Percentiles rank a stretch among this genome's conserved stretches.
Evolutionary conservation across 805 yeast species (phyloP).

Genomic region (Wickerhamiella allomyrinae): DNA sequence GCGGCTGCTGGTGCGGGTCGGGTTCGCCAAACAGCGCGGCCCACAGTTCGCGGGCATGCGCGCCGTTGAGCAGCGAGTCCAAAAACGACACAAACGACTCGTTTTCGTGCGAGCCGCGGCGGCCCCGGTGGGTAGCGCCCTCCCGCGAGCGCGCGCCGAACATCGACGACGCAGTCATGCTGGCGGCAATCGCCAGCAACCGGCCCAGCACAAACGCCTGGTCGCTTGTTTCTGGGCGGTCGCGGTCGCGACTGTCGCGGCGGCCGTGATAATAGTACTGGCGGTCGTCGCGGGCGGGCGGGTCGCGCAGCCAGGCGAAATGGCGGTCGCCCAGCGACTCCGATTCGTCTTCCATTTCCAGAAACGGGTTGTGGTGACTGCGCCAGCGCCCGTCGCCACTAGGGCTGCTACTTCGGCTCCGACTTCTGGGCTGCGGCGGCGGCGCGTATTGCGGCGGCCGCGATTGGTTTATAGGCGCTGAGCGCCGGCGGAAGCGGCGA

Average conservation of each 20-base stretch:
- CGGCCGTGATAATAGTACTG: background rate
- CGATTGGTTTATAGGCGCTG: no score
- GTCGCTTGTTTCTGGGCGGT: slow-evolving; percentile 1
- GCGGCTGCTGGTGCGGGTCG: background rate
- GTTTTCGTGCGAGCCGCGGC: no score
- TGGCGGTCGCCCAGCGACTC: no score
- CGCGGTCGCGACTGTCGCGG: background rate
- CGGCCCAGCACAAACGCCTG: background rate
- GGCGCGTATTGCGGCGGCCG: no score
- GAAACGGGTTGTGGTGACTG: no score
- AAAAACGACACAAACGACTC: background rate
- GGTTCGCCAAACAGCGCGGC: background rate
- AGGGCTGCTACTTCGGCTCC: no score
- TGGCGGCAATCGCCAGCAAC: background rate
- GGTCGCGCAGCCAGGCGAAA: no score
- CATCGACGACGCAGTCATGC: background rate
- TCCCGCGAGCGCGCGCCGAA: background rate
- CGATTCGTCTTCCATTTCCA: no score
- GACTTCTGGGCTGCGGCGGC: no score
- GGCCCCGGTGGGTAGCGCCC: background rate
- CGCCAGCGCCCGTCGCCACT: no score
- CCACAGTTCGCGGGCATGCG: background rate
- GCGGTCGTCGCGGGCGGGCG: background rate
- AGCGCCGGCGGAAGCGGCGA: background rate
- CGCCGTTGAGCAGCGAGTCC: background rate